Evolutionary conservation across 23 red algal species (phyloP).

Genomic region (Gracilaria caudata): DNA sequence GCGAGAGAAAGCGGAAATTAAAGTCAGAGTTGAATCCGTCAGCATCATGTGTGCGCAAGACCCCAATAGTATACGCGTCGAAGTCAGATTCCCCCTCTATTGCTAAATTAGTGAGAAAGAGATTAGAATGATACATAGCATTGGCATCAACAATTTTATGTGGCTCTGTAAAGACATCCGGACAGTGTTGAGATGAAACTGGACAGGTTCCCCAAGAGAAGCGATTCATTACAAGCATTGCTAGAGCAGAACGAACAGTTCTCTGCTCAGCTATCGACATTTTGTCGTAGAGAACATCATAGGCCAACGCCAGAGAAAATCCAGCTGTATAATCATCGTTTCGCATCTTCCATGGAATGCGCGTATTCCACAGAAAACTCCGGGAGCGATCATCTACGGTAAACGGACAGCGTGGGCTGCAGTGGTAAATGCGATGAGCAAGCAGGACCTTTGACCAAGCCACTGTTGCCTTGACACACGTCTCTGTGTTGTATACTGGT

Average conservation of each 20-base stretch:
- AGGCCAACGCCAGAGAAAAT: conserved; percentile 19
- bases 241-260: conserved; percentile 32
- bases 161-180: conserved; percentile 8
- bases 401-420: conserved; percentile 50
- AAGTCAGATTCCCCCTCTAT: conserved; percentile 26
- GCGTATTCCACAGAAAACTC: conserved; percentile 35
- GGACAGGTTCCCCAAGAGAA: conserved; percentile 36
- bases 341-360: conserved; percentile 27
- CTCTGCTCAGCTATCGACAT: conserved; percentile 7
- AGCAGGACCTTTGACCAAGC: conserved; percentile 52
- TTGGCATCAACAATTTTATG: not conserved
- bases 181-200: not conserved
- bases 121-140: conserved; percentile 45
- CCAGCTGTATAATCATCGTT: conserved; percentile 41
- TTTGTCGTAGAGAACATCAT: conserved; percentile 43
- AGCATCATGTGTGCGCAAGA: not conserved
- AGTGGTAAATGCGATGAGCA: conserved; percentile 55
- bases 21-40: not conserved
- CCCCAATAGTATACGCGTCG: conserved; percentile 1
- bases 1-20: not conserved
- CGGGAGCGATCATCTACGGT: not conserved
- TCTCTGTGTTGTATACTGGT: conserved; percentile 6
- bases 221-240: conserved; percentile 32
- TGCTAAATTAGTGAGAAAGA: conserved; percentile 19
- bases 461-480: conserved; percentile 32